Base-by-base conservation (phyloP, 768 basidiomycete species). In the Boletus pseudo-olivaceus region DNA sequence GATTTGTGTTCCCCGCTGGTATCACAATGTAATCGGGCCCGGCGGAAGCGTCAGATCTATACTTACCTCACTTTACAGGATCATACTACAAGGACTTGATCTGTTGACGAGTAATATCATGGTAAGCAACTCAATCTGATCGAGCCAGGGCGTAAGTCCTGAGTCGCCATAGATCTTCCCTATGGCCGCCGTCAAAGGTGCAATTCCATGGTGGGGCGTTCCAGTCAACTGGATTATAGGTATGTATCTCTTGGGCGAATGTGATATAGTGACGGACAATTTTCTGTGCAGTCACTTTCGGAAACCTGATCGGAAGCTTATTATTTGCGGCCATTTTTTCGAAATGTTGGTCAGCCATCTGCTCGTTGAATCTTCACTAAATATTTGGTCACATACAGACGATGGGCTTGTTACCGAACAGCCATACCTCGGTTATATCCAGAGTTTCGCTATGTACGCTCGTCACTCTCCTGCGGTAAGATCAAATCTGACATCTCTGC, bases 51-150 rank as follows among this genome's bases (percentile, higher is more conserved):
- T 42, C 10, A 10, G n/a, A 11, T 14, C 7, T 12, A 34, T 32
- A 23, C 47, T 59, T 27, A 62, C 27, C 12, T 34, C 20, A 9
- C 2, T 12, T 34, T 35, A 20, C 57, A 89, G 87, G 87, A 87
- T 90, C 55, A 78, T 86, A 14, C 72, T 89, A 14, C 84, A 87
- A 69, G 83, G 83, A 2, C 75, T 82, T 41, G 87, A 90, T 53
- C 76, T 90, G 1, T 66, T 89, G 34, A 89, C 87, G 45, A 88
- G 87, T 62, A 87, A 88, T 63, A 82, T 90, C 80, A 80, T 90
- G 85, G 86, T 87, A 56, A 44, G 67, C 44, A 33, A 11, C 9
- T 50, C 33, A 4, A 9, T 33, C 14, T 19, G 26, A 10, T 32
- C 8, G 7, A 29, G 23, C 23, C 23, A 14, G 10, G 7, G 5